Base-by-base conservation (phyloP, 768 basidiomycete genomes). In the Leucosporidium scottii region DNA sequence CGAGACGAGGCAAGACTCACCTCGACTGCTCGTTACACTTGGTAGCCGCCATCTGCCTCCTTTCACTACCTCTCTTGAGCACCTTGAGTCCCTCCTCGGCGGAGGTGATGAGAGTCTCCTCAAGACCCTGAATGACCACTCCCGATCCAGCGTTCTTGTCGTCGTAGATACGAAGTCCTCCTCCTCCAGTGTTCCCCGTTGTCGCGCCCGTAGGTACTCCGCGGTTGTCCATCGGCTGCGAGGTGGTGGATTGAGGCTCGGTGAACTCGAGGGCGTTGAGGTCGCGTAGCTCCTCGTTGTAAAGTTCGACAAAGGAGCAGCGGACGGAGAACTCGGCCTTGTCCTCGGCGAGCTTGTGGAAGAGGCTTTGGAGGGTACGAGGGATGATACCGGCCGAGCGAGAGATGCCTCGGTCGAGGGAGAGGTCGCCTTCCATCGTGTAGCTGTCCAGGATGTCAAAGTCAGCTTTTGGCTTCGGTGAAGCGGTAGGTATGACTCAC, bases 391-490 rank as follows among this genome's bases (percentile, higher is more conserved):
- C 96, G 20, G 96, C 93, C 62, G 90, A 84, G 3, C 87, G 79
- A 8, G 90, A 91, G 25, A 93, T 91, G 3, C 91, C 90, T 81
- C 91, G 85, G 0, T 88, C 86, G 1, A 78, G 75, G 0, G 91
- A 90, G 28, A 96, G 80, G 76, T 99, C 93, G 21, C 96, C 96
- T 79, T 97, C 93, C 96, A 98, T 99, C 4, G 96, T 99, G 76
- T 93, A 89, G 25, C 81, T 82, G 70, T 20, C 21, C 0, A 27
- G 9, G 0, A 1, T 7, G 31, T 4, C 2, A 36, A 44, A 7
- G 27, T 48, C 30, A 44, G 27, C 55, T 50, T 34, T 10, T 15
- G 27, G n/a, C 27, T 36, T 17, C 34, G 39, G 61, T 30, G n/a
- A 2, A 48, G 30, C 5, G 7, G n/a, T 71, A 28, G 61, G 39